A percentile compares a stretch with the other conserved stretches of the same genome.
phyloP scores from a whole-genome alignment of 2,329 filamentous ascomycete species.

The Penicillium sp. region DNA sequence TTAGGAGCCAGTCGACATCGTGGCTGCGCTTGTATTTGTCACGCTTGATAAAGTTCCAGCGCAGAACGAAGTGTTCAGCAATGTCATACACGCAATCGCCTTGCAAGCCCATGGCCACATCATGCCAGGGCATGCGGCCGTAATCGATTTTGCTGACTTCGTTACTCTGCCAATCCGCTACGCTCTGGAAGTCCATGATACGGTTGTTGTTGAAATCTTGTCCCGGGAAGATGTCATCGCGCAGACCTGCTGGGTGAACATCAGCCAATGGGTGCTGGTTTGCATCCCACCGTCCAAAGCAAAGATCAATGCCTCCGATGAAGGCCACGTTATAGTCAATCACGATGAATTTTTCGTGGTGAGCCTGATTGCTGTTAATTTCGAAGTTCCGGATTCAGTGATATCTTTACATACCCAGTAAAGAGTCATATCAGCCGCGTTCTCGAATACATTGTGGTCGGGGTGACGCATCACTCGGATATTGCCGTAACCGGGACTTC shows the following conservation, averaged over 20 bases:
- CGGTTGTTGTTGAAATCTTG: slow-evolving; percentile 99
- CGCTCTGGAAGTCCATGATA: slow-evolving; percentile 90
- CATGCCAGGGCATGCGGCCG: slow-evolving; percentile 97
- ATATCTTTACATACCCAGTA: slow-evolving; percentile 64
- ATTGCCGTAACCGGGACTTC: slow-evolving; percentile 78
- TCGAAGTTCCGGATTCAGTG: neutral
- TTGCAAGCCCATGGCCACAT: slow-evolving; percentile 87
- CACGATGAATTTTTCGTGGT: slow-evolving; percentile 97
- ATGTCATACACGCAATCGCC: slow-evolving; percentile 91
- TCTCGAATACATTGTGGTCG: slow-evolving; percentile 92
- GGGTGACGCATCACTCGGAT: slow-evolving; percentile 88
- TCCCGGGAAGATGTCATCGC: slow-evolving; percentile 84
- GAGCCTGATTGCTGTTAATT: slow-evolving; percentile 53
- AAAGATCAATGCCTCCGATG: slow-evolving; percentile 90
- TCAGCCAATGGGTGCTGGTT: slow-evolving; percentile 83
- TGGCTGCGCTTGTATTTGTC: slow-evolving; percentile 95
- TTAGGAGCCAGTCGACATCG: slow-evolving; percentile 77
- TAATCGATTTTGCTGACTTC: slow-evolving; percentile 88
- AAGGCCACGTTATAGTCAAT: slow-evolving; percentile 90
- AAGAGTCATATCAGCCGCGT: slow-evolving; percentile 91
- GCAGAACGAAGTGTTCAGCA: slow-evolving; percentile 87
- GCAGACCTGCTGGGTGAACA: slow-evolving; percentile 78
- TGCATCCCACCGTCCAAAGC: slow-evolving; percentile 91
- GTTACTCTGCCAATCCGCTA: slow-evolving; percentile 89
- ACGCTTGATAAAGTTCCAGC: slow-evolving; percentile 96